Percentiles rank a stretch among this genome's conserved stretches.
These are phyloP conservation scores for Coniella lustricola DNA, from an alignment of 2,329 filamentous ascomycete genomes.

Conservation along the genomic window DNA sequence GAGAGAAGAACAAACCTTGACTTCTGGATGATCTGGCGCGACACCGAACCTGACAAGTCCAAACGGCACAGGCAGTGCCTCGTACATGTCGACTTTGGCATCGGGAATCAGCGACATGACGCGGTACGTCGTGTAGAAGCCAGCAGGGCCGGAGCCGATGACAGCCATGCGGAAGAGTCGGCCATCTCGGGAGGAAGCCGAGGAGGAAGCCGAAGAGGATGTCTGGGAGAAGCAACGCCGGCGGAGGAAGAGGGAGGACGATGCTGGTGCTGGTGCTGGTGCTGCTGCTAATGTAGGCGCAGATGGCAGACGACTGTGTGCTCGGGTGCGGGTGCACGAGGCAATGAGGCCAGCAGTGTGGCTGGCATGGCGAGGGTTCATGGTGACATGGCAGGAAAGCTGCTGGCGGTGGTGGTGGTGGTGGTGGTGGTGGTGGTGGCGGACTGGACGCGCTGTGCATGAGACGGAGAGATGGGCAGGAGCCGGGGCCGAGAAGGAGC, in stretches of 20 bases:
- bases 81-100: conserved; percentile 88
- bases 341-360: background rate
- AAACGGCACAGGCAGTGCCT: conserved; percentile 85
- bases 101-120: conserved; percentile 69
- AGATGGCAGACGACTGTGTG: too few species aligned
- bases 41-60: conserved; percentile 91
- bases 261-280: too few species aligned
- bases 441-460: too few species aligned
- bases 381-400: conserved; percentile 4
- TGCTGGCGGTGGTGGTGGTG: background rate
- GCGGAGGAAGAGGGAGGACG: background rate
- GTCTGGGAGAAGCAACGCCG: background rate
- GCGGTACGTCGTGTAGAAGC: conserved; percentile 88
- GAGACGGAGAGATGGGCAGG: background rate
- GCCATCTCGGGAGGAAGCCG: conserved; percentile 23
- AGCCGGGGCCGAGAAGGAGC: background rate
- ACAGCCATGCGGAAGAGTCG: conserved; percentile 72
- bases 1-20: conserved; percentile 59
- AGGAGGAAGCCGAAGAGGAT: conserved; percentile 9
- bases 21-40: conserved; percentile 96
- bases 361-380: conserved; percentile 6
- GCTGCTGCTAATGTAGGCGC: too few species aligned
- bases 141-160: conserved; percentile 88
- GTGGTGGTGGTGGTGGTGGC: too few species aligned
- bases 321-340: background rate